Evolutionary conservation across 768 basidiomycete genomes (phyloP), one percentile per base, ranked within the genome.

Genomic region (Leucosporidium yakuticum): DNA sequence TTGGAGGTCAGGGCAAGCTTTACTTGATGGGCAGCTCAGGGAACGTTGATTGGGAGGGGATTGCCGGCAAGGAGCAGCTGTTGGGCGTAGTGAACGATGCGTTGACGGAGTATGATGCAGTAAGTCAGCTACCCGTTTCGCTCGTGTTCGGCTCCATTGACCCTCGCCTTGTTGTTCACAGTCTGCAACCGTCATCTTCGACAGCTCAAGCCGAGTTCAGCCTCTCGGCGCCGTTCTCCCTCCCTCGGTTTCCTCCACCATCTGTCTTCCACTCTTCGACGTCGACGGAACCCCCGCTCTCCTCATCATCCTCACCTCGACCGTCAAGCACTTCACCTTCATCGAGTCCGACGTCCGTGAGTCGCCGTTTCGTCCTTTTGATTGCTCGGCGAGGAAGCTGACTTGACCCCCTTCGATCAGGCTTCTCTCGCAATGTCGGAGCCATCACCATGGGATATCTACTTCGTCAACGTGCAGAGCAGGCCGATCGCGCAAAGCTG

Each of bases 401-500:
- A 44, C 14, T 9, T 2, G 6, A 12, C 3, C 39, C 2, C 8
- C 6, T 44, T n/a, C 14, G 8, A 15, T 15, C 39, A 44, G 39
- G 39, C 39, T 44, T 34, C 61, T 12, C 25, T 27, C 21, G 21
- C 12, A 27, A n/a, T 34, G 47, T 67, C 39, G 69, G 69, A 7
- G 69, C 65, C 6, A 60, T 70, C 15, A 21, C 67, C n/a, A 55
- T 70, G 23, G 69, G 65, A 0, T 60, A 57, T 7, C 54, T 70
- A 0, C 50, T 70, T 1, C 53, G 69, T 1, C 62, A 70, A 36
- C 62, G 69, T 5, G 69, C 69, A 2, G 14, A 55, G 31, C 65
- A 67, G 23, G 66, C 65, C 21, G 69, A 70, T 50, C 54, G 49
- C 5, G 69, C 69, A 4, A 70, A 70, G 60, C 59, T 70, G 17